Conservation (phyloP, 352 stramenopile species). For the Pythium folliculosum region DNA sequence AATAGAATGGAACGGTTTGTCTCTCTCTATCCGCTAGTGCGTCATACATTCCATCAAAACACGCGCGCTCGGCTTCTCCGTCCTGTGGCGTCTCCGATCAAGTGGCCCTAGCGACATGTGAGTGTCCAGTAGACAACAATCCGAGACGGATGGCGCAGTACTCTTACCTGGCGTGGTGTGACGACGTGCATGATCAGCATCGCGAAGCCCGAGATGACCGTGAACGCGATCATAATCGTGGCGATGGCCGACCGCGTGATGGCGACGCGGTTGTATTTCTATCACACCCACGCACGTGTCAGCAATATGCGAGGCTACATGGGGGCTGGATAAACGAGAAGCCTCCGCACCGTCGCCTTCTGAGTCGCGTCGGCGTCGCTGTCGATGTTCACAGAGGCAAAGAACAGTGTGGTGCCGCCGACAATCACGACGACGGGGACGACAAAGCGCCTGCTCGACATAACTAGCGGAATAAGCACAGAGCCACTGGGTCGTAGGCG, state of each 20-base stretch:
- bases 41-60: constrained; percentile 25
- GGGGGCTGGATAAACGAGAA: no score
- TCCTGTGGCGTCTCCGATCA: constrained; percentile 26
- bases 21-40: neutral
- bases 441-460: constrained; percentile 34
- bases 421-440: constrained; percentile 30
- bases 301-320: no score
- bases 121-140: neutral
- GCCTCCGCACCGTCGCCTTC: constrained; percentile 5
- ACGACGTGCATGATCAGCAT: constrained; percentile 39
- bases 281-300: neutral
- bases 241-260: constrained; percentile 39
- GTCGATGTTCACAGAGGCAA: constrained; percentile 39
- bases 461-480: no score
- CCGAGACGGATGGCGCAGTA: neutral
- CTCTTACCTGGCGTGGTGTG: constrained; percentile 34
- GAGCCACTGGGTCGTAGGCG: no score
- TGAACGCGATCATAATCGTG: constrained; percentile 42
- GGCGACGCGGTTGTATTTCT: constrained; percentile 42
- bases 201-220: constrained; percentile 38
- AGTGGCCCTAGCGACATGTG: constrained; percentile 27
- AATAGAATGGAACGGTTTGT: constrained; percentile 5
- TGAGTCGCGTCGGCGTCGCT: constrained; percentile 2
- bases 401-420: constrained; percentile 37
- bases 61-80: constrained; percentile 23